These are phyloP conservation scores for Biscogniauxia sp. DNA, from an alignment of 2,329 filamentous ascomycete species.

Conservation along the genomic window DNA sequence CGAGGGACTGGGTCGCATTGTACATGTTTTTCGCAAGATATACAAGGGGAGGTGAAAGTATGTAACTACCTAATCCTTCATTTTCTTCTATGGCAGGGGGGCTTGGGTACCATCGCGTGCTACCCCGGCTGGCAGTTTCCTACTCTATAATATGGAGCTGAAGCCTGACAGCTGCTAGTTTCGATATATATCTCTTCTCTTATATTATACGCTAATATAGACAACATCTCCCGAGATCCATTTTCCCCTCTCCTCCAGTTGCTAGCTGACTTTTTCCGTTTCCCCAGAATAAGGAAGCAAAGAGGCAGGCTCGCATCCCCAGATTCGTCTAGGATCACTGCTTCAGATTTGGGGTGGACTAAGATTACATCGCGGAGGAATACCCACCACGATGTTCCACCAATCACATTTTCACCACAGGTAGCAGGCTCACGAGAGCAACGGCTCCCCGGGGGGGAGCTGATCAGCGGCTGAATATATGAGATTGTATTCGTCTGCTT, in stretches of 20 bases:
- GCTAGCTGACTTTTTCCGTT: too few species aligned
- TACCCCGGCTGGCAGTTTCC: neutral
- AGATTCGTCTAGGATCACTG: neutral
- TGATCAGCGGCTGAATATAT: neutral
- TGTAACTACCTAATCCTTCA: too few species aligned
- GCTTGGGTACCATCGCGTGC: neutral
- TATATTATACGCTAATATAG: neutral
- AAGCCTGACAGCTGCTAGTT: neutral
- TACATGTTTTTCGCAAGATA: neutral
- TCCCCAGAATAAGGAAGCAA: neutral
- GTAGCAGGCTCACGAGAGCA: neutral
- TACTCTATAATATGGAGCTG: neutral
- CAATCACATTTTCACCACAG: constrained; percentile 10
- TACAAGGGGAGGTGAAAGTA: neutral
- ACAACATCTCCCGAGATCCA: neutral
- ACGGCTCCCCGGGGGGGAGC: neutral
- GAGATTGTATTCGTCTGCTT: neutral
- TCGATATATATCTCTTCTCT: neutral
- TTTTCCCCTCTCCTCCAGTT: neutral
- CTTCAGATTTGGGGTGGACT: neutral
- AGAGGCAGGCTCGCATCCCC: neutral
- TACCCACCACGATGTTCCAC: constrained; percentile 8
- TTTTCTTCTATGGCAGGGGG: neutral
- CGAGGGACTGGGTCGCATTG: neutral
- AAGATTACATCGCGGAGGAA: constrained; percentile 1